These are phyloP conservation scores for Monosporascus sp. DNA, from an alignment of 2,329 filamentous ascomycete species.

Conservation along the genomic window DNA sequence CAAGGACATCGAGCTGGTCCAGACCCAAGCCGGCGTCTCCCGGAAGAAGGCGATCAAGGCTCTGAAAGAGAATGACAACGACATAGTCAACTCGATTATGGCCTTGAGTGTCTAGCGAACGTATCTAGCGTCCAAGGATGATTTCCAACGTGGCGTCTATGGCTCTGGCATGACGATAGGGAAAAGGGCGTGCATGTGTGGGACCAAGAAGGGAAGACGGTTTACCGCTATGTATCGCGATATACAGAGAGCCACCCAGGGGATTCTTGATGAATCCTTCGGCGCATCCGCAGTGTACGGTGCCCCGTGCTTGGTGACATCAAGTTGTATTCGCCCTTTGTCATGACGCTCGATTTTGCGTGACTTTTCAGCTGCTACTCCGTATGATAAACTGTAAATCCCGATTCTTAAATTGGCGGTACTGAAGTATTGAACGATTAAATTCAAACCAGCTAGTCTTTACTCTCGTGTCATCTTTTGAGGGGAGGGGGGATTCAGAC, in stretches of 20 bases:
- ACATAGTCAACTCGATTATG: constrained; percentile 99
- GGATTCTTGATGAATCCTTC: constrained; percentile 15
- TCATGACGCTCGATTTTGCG: too few relatives aligned
- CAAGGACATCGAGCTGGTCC: constrained; percentile 99
- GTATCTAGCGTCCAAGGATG: constrained; percentile 1
- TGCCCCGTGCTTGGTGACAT: not conserved
- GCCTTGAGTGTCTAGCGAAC: constrained; percentile 73
- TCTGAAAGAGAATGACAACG: constrained; percentile 97
- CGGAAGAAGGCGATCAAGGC: constrained; percentile 99
- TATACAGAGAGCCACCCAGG: constrained; percentile 12
- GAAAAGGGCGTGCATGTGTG: constrained; percentile 12
- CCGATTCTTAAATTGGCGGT: too few relatives aligned
- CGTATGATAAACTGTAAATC: too few relatives aligned
- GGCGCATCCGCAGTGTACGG: not conserved
- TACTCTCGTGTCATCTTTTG: too few relatives aligned
- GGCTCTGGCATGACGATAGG: constrained; percentile 15
- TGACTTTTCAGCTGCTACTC: too few relatives aligned
- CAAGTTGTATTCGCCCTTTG: not conserved
- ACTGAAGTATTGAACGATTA: too few relatives aligned
- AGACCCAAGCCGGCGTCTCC: constrained; percentile 94
- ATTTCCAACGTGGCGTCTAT: constrained; percentile 3
- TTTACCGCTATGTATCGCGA: constrained; percentile 18
- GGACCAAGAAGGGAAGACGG: constrained; percentile 14
- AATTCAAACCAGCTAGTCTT: too few relatives aligned
- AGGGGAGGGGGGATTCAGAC: too few relatives aligned